Evolutionary conservation across 352 stramenopile species (phyloP), one percentile per base, ranked within the genome.

Genomic region (Halophytophthora batemanensis): DNA sequence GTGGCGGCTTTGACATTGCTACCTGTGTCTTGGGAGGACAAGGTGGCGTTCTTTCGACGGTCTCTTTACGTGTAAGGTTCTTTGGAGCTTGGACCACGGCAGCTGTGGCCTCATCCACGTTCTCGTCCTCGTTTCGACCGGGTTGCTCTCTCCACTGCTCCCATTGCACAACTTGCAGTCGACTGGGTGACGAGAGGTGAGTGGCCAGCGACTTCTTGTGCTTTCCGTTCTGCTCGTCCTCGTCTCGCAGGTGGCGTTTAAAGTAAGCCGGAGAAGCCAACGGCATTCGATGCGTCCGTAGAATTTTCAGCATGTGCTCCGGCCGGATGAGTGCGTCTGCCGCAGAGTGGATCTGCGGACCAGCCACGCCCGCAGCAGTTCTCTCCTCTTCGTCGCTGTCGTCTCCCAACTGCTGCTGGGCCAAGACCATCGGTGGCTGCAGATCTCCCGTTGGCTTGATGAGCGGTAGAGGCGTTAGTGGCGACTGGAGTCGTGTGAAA

Each of bases 271-370:
- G 49, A 7, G 72, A 86, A 8, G 75, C 60, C 2, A 91, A 36
- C 12, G 82, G 80, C 82, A 91, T 93, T 28, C 61, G 63, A n/a
- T 74, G 74, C 22, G 76, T 80, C 12, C 54, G 63, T 15, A 93
- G 62, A 21, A 93, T 84, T 35, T 86, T 61, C 25, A 91, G 64
- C 74, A 93, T 93, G 48, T 90, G 69, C 14, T 74, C 63, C 0
- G 77, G 66, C 14, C 60, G 58, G 21, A 93, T 61, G 3, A 93
- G 60, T 31, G 74, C 45, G 0, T 62, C 53, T 42, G 59, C 55
- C 2, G 53, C 44, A 15, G 58, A 38, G 40, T 66, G 58, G 19
- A 31, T 6, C 5, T 38, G 43, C 31, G 18, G 11, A 14, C 33
- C 38, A 22, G 21, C 43, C 2, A 22, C 6, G 21, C 28, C 36